These are phyloP conservation scores for Phytophthora aleatoria DNA, from an alignment of 352 stramenopile species.

Conservation along the genomic window DNA sequence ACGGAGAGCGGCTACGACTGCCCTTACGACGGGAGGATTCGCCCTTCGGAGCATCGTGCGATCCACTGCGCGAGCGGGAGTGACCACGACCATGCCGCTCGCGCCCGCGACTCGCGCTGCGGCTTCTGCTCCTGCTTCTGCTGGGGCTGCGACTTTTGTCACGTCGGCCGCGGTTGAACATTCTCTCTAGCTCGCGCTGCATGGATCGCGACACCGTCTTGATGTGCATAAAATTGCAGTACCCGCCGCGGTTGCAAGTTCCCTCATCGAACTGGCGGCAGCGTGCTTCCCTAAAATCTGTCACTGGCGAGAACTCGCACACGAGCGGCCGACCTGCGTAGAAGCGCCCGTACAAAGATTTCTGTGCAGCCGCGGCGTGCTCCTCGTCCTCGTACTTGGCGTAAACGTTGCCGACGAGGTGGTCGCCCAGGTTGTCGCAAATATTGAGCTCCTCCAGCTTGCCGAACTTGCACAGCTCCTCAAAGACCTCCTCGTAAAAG, in stretches of 20 bases:
- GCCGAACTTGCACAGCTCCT: slow-evolving; percentile 99
- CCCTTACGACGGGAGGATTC: slow-evolving; percentile 46
- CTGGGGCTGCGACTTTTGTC: slow-evolving; percentile 56
- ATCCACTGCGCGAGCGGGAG: slow-evolving; percentile 53
- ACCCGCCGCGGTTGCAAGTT: slow-evolving; percentile 96
- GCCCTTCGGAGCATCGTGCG: slow-evolving; percentile 49
- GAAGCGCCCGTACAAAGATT: slow-evolving; percentile 96
- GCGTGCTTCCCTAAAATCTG: slow-evolving; percentile 97
- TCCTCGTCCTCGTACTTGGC: slow-evolving; percentile 99
- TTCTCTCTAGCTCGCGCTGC: slow-evolving; percentile 82
- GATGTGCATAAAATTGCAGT: slow-evolving; percentile 99
- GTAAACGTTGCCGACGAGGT: slow-evolving; percentile 99
- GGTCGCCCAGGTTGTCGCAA: slow-evolving; percentile 99
- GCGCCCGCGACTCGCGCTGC: slow-evolving; percentile 42
- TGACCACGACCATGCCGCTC: slow-evolving; percentile 38
- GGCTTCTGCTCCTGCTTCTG: slow-evolving; percentile 55
- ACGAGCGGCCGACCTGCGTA: slow-evolving; percentile 96
- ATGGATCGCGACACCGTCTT: slow-evolving; percentile 88
- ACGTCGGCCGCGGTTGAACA: slow-evolving; percentile 73
- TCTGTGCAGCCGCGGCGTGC: slow-evolving; percentile 95
- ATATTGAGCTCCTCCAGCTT: slow-evolving; percentile 99
- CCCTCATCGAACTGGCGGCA: slow-evolving; percentile 99
- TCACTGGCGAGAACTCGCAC: slow-evolving; percentile 98
- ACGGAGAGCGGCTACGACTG: slow-evolving; percentile 52
- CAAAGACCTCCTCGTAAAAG: slow-evolving; percentile 97